Evolutionary conservation across 208 protist genomes (phyloP).

Genomic region (Lotmaria passim): DNA sequence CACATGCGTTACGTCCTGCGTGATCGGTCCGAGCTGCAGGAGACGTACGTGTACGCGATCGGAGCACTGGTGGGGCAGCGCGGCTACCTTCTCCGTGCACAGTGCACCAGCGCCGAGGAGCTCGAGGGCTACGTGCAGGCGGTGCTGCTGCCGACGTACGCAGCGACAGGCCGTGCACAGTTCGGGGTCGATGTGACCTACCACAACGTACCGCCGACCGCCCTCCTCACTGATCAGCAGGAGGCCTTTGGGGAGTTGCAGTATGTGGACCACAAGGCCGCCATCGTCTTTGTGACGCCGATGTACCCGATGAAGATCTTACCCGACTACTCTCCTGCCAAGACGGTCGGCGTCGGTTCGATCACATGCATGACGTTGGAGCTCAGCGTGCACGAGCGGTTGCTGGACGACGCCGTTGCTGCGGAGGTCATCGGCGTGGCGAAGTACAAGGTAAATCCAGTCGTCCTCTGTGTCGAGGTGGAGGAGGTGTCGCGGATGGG

Average conservation of each 20-base stretch:
- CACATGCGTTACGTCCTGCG: slow-evolving; percentile 65
- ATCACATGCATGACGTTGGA: slow-evolving; percentile 92
- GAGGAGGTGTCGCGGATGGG: slow-evolving; percentile 88
- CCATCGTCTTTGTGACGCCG: slow-evolving; percentile 75
- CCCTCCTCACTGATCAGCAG: slow-evolving; percentile 72
- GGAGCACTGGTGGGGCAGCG: slow-evolving; percentile 72
- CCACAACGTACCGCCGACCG: slow-evolving; percentile 48
- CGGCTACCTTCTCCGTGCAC: slow-evolving; percentile 77
- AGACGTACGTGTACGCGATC: slow-evolving; percentile 71
- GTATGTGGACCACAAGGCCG: slow-evolving; percentile 84
- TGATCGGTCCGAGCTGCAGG: slow-evolving; percentile 60
- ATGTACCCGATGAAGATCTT: slow-evolving; percentile 84
- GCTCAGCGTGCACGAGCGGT: slow-evolving; percentile 74
- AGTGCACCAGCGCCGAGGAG: slow-evolving; percentile 71
- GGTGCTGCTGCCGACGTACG: slow-evolving; percentile 75
- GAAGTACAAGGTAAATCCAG: slow-evolving; percentile 76
- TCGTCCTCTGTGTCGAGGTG: slow-evolving; percentile 84
- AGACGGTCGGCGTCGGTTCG: slow-evolving; percentile 87
- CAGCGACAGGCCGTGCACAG: slow-evolving; percentile 43
- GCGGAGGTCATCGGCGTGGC: slow-evolving; percentile 81
- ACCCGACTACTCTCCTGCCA: slow-evolving; percentile 86
- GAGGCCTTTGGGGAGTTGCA: slow-evolving; percentile 79
- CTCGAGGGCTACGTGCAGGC: slow-evolving; percentile 74
- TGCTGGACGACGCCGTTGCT: slow-evolving; percentile 79
- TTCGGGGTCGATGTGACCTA: slow-evolving; percentile 83